phyloP scores from a whole-genome alignment of 1,284 basidiomycete genomes.

The Schizopora paradoxa region DNA sequence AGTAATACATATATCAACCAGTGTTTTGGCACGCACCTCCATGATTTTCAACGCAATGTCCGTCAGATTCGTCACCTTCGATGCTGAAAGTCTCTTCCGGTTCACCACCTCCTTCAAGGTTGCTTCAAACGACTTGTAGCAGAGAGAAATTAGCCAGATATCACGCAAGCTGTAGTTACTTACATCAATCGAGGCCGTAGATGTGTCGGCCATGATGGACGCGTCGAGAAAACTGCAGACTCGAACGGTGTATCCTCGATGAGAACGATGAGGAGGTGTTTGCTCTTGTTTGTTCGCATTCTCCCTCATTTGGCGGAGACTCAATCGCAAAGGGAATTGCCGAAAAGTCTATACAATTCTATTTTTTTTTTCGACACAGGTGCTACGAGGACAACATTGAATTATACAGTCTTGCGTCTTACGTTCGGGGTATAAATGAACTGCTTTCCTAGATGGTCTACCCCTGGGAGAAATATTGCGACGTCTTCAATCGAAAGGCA shows the following conservation, averaged over 20 bases:
- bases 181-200: conserved; percentile 7
- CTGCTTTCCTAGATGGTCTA: conserved; percentile 7
- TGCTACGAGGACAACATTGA: not conserved
- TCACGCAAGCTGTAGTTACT: not conserved
- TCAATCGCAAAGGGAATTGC: not conserved
- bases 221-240: too few relatives aligned
- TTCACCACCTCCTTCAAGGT: conserved; percentile 74
- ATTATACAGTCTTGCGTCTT: conserved; percentile 13
- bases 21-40: conserved; percentile 45
- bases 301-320: not conserved
- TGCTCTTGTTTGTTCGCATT: not conserved
- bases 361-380: not conserved
- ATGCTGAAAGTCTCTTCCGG: conserved; percentile 77
- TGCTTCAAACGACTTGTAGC: conserved; percentile 65
- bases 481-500: conserved; percentile 3
- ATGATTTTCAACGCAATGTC: conserved; percentile 70
- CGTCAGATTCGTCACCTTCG: conserved; percentile 73
- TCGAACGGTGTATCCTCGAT: too few relatives aligned
- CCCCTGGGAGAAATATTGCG: conserved; percentile 7
- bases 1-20: conserved; percentile 7
- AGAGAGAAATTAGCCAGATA: not conserved
- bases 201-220: conserved; percentile 3
- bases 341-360: too few relatives aligned
- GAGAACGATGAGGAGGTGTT: too few relatives aligned
- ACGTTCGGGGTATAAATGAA: conserved; percentile 9